phyloP scores from a whole-genome alignment of 2,329 filamentous ascomycete species.

The Phaeosphaeriaceae sp. region DNA sequence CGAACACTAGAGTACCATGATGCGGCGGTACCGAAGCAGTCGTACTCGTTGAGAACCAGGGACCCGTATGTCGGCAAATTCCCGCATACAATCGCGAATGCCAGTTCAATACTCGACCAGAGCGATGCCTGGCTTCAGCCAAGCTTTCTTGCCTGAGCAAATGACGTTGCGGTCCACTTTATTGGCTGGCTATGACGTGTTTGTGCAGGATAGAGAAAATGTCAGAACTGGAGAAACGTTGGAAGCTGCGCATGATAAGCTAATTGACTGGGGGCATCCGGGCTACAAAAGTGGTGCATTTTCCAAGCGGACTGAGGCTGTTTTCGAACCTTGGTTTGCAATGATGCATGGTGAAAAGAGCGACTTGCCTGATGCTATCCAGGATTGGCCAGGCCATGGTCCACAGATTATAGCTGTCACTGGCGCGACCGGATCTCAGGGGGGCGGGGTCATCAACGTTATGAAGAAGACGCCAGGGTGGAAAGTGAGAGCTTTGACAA shows the following conservation, averaged over 20 bases:
- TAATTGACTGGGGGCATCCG: constrained; percentile 44
- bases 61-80: no score
- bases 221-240: constrained; percentile 51
- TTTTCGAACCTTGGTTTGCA: constrained; percentile 58
- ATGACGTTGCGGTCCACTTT: constrained; percentile 53
- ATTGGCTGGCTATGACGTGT: constrained; percentile 53
- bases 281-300: constrained; percentile 49
- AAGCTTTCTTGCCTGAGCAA: constrained; percentile 29
- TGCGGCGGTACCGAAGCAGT: no score
- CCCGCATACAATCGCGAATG: no score
- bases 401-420: constrained; percentile 33
- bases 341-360: constrained; percentile 54
- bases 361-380: constrained; percentile 47
- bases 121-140: constrained; percentile 47
- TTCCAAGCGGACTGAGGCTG: constrained; percentile 44
- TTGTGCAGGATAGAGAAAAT: constrained; percentile 51
- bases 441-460: constrained; percentile 33
- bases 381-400: constrained; percentile 30
- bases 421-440: constrained; percentile 37
- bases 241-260: constrained; percentile 53
- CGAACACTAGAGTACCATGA: no score
- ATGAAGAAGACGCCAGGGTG: constrained; percentile 31
- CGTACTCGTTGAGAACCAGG: no score
- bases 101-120: no score
- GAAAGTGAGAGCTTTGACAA: constrained; percentile 32